Base-by-base conservation (phyloP, 2,329 filamentous ascomycete genomes). In the Phyllosticta citrichinensis region DNA sequence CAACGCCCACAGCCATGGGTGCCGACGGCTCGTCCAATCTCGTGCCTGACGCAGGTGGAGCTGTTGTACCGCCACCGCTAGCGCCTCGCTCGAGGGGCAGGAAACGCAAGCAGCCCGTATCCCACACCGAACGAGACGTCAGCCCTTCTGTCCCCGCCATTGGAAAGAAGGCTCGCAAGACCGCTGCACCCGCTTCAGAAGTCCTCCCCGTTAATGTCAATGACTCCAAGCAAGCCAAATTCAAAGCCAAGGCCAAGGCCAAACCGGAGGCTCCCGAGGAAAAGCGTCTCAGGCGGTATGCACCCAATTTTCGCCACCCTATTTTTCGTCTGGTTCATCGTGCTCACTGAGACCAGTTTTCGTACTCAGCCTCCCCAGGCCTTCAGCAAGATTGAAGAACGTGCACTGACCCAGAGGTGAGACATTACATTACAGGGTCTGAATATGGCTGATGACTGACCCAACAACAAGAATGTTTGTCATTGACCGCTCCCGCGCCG, bases 361-460 rank as follows among this genome's bases (percentile, higher is more conserved):
- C 71, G 72, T 27, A 64, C 68, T 6, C 70, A 74, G 33, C 67
- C 81, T 30, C 80, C 82, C 3, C 66, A 71, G 19, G 71, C 72
- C 1, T 83, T 79, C 67, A 64, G 77, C 2, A 73, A 77, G 20
- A 75, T 80, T 62, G 73, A 81, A 12, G 68, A 71, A 2, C 77
- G 82, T 56, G 81, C 81, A 4, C 69, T 70, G 24, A 79, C 74
- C 5, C 81, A 83, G 64, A 75, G 77, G 70, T 62, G 35, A 61
- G 57, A 52, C 11, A 35, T 52, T 52, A 22, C 52, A 22, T 65
- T n/a, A 24, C 52, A 55, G 30, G 51, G 22, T 56, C 17, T 52
- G 30, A n/a, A 24, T 14, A 14, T 47, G 17, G 52, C 35, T 63
- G 78, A 80, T 8, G 22, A 51, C 52, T 40, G 35, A 60, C 55